A percentile compares a stretch with the other conserved stretches of the same genome.
Conservation (phyloP, 108 stramenopile genomes). For the Asterionellopsis glacialis region DNA sequence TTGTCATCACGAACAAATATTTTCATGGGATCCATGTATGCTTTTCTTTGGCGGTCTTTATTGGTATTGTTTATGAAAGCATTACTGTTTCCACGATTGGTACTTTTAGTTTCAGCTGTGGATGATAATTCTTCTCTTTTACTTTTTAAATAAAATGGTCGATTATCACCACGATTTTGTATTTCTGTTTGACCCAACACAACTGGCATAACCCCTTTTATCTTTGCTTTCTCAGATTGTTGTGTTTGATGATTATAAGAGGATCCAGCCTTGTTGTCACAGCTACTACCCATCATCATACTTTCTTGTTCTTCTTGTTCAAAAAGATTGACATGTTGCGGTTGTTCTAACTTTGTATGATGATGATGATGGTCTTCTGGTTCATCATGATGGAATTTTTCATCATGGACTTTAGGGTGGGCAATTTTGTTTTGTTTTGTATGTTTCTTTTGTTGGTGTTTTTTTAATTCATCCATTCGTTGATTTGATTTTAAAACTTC, state of each 20-base stretch:
- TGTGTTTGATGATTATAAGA: no score
- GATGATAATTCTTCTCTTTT: conserved; percentile 3
- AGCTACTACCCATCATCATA: background rate
- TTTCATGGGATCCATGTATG: conserved; percentile 32
- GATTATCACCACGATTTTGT: background rate
- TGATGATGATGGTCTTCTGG: background rate
- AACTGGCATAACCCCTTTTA: conserved; percentile 5
- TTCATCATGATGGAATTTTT: background rate
- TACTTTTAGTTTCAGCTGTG: no score
- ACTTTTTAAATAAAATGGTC: conserved; percentile 17
- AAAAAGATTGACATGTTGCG: conserved; percentile 43
- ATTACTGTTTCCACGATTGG: no score
- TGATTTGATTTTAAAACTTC: conserved; percentile 11
- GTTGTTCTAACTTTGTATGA: background rate
- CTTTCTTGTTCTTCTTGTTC: conserved; percentile 32
- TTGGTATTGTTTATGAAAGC: background rate
- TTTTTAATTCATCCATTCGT: conserved; percentile 9
- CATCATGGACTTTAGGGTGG: background rate
- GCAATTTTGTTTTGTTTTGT: conserved; percentile 5
- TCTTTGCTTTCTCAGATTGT: background rate
- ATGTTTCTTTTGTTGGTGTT: background rate
- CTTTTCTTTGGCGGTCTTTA: conserved; percentile 7
- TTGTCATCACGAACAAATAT: conserved; percentile 2
- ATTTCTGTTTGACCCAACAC: conserved; percentile 13
- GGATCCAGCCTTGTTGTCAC: background rate